Conservation (phyloP, 345 rosid species). For the Euphorbia pulcherrima region DNA sequence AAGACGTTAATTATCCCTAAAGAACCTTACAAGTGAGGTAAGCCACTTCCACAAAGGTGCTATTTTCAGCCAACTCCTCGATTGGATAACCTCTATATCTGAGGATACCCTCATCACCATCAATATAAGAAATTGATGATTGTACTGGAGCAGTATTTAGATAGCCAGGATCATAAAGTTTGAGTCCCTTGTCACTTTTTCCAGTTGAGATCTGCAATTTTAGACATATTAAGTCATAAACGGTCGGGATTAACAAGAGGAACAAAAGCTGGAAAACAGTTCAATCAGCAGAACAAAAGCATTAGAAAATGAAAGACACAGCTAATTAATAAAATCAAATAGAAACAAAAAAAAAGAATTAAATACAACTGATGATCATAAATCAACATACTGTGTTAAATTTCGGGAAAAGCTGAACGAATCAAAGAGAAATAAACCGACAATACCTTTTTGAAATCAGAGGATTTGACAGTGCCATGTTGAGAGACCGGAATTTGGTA, state of each 20-base stretch:
- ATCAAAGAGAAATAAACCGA: neutral
- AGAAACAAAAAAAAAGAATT: neutral
- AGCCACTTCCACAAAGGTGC: constrained; percentile 70
- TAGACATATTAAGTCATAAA: constrained; percentile 3
- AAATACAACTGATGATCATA: neutral
- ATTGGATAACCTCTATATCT: constrained; percentile 83
- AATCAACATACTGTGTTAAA: neutral
- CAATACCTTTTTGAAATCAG: constrained; percentile 76
- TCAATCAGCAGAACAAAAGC: neutral
- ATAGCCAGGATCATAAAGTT: constrained; percentile 88
- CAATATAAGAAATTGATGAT: constrained; percentile 80
- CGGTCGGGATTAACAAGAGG: neutral
- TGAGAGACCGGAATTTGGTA: constrained; percentile 55
- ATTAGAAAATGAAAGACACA: neutral
- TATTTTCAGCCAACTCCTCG: constrained; percentile 75
- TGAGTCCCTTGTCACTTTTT: constrained; percentile 72
- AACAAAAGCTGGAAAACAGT: neutral
- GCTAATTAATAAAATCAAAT: neutral
- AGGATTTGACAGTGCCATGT: constrained; percentile 70
- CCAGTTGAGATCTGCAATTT: constrained; percentile 58
- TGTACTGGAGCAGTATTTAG: constrained; percentile 90
- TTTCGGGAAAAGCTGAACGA: neutral
- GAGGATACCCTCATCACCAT: constrained; percentile 88
- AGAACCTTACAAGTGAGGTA: constrained; percentile 55
- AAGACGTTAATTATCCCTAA: neutral